These are phyloP conservation scores for Rhynchosporium agropyri DNA, from an alignment of 2,329 filamentous ascomycete genomes.

Conservation along the genomic window DNA sequence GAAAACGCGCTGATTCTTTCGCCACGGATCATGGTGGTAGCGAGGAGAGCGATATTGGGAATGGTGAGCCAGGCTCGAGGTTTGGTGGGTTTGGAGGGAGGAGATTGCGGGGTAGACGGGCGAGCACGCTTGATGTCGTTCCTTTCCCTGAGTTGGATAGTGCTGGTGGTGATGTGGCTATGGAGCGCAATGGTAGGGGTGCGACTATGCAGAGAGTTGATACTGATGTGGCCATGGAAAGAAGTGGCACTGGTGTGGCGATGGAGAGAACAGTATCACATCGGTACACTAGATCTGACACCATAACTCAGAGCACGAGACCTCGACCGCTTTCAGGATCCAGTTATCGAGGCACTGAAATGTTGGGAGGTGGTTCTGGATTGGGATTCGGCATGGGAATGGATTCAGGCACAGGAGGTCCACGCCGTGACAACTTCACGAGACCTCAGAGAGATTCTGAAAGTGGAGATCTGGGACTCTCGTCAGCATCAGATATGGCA, in stretches of 20 bases:
- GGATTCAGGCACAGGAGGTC: background rate
- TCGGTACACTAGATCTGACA: too few species aligned
- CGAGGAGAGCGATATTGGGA: background rate
- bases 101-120: background rate
- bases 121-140: background rate
- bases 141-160: too few species aligned
- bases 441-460: background rate
- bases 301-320: too few species aligned
- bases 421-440: background rate
- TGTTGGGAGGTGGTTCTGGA: slow-evolving; percentile 3
- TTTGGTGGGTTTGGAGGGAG: slow-evolving; percentile 11
- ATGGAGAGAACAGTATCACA: too few species aligned
- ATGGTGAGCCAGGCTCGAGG: background rate
- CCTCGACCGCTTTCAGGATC: background rate
- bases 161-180: slow-evolving; percentile 3
- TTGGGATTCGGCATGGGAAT: background rate
- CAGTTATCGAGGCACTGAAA: slow-evolving; percentile 11
- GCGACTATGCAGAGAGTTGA: background rate
- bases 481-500: too few species aligned
- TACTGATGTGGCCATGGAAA: background rate
- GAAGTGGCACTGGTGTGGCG: too few species aligned
- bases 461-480: background rate
- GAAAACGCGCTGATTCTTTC: background rate
- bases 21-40: background rate
- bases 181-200: background rate